Evolutionary conservation across 176 grass and related monocot genomes (phyloP).

Genomic region (sorghum (Sorghum bicolor)): Sorghum_bicolor_NCBIv3 NC_012871.2:75802001-75802500

Average conservation of each 20-base stretch:
- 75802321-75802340: constrained; percentile 8
- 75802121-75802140: constrained; percentile 46
- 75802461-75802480: constrained; percentile 50
- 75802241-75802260: constrained; percentile 56
- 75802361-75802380: not conserved
- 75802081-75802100: not conserved
- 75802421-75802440: constrained; percentile 62
- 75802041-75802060: not conserved
- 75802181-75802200: constrained; percentile 66
- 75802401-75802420: not conserved
- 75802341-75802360: not conserved
- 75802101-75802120: not conserved
- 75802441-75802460: constrained; percentile 34
- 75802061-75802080: not conserved
- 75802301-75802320: constrained; percentile 71
- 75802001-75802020: constrained; percentile 45
- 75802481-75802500: constrained; percentile 56
- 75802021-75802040: constrained; percentile 31
- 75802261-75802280: constrained; percentile 76
- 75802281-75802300: constrained; percentile 48
- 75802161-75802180: constrained; percentile 73
- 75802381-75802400: not conserved
- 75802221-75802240: constrained; percentile 53
- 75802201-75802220: constrained; percentile 49
- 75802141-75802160: constrained; percentile 42